These are phyloP conservation scores for Akebia trifoliata DNA, from an alignment of 164 flowering plant species.

Conservation along the genomic window DNA sequence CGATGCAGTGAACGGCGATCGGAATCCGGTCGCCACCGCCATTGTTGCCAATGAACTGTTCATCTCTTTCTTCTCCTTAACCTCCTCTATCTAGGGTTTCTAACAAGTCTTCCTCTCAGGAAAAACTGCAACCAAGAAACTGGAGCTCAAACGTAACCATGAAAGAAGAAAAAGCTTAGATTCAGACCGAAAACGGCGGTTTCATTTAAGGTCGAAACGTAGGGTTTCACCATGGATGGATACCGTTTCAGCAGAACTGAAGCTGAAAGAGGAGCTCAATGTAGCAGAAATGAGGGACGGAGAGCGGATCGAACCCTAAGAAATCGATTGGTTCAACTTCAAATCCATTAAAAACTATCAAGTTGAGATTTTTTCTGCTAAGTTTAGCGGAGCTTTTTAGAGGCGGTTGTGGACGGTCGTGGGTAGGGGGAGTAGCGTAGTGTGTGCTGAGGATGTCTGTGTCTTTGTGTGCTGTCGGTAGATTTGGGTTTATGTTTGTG, in stretches of 20 bases:
- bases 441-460: slow-evolving; percentile 12
- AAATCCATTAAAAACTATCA: neutral
- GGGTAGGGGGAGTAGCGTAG: neutral
- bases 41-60: slow-evolving; percentile 25
- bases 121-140: slow-evolving; percentile 28
- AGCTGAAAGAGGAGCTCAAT: neutral
- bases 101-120: slow-evolving; percentile 1
- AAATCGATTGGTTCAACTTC: neutral
- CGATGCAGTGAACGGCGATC: slow-evolving; percentile 50
- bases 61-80: slow-evolving; percentile 9
- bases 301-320: slow-evolving; percentile 8
- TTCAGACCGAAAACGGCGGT: slow-evolving; percentile 12
- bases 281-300: neutral
- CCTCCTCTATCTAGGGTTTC: slow-evolving; percentile 9
- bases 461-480: too few species aligned
- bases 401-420: too few species aligned
- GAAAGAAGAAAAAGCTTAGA: too few species aligned
- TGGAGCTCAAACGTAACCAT: slow-evolving; percentile 17
- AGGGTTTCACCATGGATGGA: slow-evolving; percentile 12
- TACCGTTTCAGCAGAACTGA: neutral
- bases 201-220: slow-evolving; percentile 7
- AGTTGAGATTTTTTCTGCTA: slow-evolving; percentile 3
- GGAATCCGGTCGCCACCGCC: slow-evolving; percentile 18
- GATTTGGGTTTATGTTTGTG: too few species aligned
- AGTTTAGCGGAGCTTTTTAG: slow-evolving; percentile 1